Percentiles rank a stretch among this genome's conserved stretches.
Conservation (phyloP, 2,329 filamentous ascomycete species). For the Beauveria bassiana region DNA sequence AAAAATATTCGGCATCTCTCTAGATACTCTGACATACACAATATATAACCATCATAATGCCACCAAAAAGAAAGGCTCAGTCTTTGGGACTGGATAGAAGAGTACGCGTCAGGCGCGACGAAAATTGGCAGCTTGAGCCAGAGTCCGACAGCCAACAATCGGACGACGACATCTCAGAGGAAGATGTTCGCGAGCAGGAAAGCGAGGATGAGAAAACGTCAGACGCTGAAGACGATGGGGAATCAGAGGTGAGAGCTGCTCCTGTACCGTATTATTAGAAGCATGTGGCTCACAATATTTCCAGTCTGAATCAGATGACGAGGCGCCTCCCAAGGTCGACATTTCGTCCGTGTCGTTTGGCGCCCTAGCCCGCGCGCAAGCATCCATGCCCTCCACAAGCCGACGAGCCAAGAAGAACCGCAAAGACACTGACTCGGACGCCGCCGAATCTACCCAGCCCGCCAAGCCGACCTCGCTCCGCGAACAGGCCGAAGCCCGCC, state of each 20-base stretch:
- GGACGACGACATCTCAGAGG: conserved; percentile 23
- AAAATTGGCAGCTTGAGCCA: conserved; percentile 33
- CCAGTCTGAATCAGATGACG: conserved; percentile 23
- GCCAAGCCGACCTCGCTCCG: conserved; percentile 21
- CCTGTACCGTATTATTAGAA: too few relatives aligned
- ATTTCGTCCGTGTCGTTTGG: conserved; percentile 71
- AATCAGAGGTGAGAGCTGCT: conserved; percentile 19
- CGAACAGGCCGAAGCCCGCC: conserved; percentile 22
- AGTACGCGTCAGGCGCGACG: conserved; percentile 36
- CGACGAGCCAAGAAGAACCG: conserved; percentile 24
- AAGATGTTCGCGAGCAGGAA: conserved; percentile 19
- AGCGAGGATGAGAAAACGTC: conserved; percentile 24
- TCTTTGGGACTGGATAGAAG: conserved; percentile 31
- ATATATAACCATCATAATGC: conserved; percentile 20
- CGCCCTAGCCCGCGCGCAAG: conserved; percentile 80
- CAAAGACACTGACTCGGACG: conserved; percentile 19
- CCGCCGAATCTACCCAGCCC: not conserved
- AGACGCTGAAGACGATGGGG: conserved; percentile 22
- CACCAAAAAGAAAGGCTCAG: conserved; percentile 32
- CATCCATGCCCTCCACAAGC: conserved; percentile 42
- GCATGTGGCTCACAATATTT: not conserved
- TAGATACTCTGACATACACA: not conserved
- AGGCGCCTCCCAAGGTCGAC: conserved; percentile 31
- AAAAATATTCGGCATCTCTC: not conserved
- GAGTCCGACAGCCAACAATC: conserved; percentile 19